These are phyloP conservation scores for Apocynum venetum DNA, from an alignment of 257 asterid species.

Conservation along the genomic window DNA sequence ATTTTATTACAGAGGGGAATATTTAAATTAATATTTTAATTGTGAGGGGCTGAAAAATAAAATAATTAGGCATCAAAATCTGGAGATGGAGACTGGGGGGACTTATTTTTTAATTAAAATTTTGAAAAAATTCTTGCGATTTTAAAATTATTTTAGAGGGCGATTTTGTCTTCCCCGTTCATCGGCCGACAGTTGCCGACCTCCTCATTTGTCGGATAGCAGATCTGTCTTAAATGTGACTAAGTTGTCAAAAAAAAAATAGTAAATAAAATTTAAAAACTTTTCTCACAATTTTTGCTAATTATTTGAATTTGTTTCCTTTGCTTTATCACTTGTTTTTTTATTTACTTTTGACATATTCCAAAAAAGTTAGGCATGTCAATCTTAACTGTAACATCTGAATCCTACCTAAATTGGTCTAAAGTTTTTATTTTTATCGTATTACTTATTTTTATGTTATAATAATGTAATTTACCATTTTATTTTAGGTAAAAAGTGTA, in stretches of 20 bases:
- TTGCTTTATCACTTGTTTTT: not conserved
- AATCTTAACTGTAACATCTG: too few relatives aligned
- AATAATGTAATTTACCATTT: too few relatives aligned
- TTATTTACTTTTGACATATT: not conserved
- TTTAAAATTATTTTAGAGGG: conserved; percentile 19
- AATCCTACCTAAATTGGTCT: not conserved
- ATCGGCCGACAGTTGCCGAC: conserved; percentile 81
- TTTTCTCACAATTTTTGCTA: not conserved
- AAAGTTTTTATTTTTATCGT: too few relatives aligned
- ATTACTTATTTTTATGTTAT: too few relatives aligned
- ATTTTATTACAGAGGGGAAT: conserved; percentile 26
- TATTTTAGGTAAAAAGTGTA: too few relatives aligned
- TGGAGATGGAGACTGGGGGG: not conserved
- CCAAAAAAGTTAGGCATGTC: not conserved
- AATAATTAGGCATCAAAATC: not conserved
- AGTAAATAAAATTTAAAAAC: conserved; percentile 28
- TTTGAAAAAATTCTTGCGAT: too few relatives aligned
- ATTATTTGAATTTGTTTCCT: not conserved
- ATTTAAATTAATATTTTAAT: conserved; percentile 37
- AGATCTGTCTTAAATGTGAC: conserved; percentile 31
- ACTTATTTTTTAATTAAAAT: too few relatives aligned
- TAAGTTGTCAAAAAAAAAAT: not conserved
- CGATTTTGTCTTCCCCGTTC: conserved; percentile 58
- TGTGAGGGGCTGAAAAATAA: conserved; percentile 7
- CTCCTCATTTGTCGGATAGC: conserved; percentile 65